Conservation (phyloP, 1,139 yeast genomes). For the Meyerozyma athensensis region DNA sequence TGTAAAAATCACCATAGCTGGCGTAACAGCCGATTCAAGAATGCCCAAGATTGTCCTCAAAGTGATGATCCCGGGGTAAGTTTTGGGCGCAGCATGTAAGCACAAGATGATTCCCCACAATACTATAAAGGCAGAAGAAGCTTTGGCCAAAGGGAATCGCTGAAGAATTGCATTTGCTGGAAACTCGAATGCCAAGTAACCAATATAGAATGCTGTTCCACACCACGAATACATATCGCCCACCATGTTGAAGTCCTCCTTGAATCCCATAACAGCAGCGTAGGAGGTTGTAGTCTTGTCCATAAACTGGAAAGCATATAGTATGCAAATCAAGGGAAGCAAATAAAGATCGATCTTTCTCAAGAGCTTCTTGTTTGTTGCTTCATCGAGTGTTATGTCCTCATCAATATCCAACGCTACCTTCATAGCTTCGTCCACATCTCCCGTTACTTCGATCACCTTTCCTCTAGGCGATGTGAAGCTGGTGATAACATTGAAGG, state of each 20-base stretch:
- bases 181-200: constrained; percentile 44
- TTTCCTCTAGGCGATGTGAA: constrained; percentile 28
- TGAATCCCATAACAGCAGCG: constrained; percentile 59
- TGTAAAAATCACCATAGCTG: constrained; percentile 50
- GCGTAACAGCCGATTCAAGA: constrained; percentile 51
- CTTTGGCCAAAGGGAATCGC: constrained; percentile 38
- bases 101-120: constrained; percentile 45
- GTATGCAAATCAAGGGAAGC: constrained; percentile 50
- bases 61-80: constrained; percentile 34
- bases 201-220: constrained; percentile 53
- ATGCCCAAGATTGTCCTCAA: constrained; percentile 48
- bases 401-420: constrained; percentile 12
- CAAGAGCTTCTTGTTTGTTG: constrained; percentile 16
- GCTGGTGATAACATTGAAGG: constrained; percentile 20
- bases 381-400: neutral
- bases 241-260: constrained; percentile 42
- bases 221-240: constrained; percentile 54
- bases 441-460: constrained; percentile 24
- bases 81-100: constrained; percentile 34
- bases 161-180: constrained; percentile 42
- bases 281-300: constrained; percentile 57
- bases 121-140: constrained; percentile 31
- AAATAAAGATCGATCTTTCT: constrained; percentile 28
- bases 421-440: constrained; percentile 33
- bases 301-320: constrained; percentile 60